Evolutionary conservation across 1,139 yeast species (phyloP), one percentile per base, ranked within the genome.

Genomic region (Magnusiomyces sp.): DNA sequence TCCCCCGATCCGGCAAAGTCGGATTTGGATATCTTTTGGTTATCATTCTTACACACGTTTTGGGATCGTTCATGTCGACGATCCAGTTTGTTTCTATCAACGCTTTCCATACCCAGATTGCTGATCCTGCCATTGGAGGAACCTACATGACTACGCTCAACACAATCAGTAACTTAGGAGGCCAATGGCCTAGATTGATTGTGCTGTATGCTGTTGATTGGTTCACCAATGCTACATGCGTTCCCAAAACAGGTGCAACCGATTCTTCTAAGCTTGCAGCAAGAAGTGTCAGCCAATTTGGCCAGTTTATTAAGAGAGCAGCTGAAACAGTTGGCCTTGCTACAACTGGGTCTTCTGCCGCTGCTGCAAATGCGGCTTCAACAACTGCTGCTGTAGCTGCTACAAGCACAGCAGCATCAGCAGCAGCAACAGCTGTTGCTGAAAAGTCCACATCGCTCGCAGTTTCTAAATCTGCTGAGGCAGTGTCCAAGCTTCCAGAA

Each of bases 121-220:
- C 98, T 1, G 98, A 92, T 65, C 97, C 98, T 0, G 69, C 81
- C 13, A 87, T 92, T 59, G 99, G 98, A 16, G 98, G 98, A 1
- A 94, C 99, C 0, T 92, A 92, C 66, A 92, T 94, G 97, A 92
- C 98, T 0, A 83, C 95, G 0, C 72, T 92, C 51, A 94, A 94
- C 67, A 92, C 99, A 0, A 72, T 92, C 47, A 82, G 95, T 37
- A 92, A 92, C 62, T 75, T 90, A 52, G 99, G 99, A 36, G 99
- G 98, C 4, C 94, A 95, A 29, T 94, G 98, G 98, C 98, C 99
- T 0, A 75, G 90, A 52, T 71, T 88, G 27, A 71, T 92, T 45
- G 81, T 90, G 5, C 75, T 89, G 59, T 78, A 74, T 55, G 73
- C 89, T 64, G 92, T 94, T 52, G 97, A 90, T 66, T 76, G 74